Base-by-base conservation (phyloP, 2,329 filamentous ascomycete species). In the Colletotrichum graminicola region DNA sequence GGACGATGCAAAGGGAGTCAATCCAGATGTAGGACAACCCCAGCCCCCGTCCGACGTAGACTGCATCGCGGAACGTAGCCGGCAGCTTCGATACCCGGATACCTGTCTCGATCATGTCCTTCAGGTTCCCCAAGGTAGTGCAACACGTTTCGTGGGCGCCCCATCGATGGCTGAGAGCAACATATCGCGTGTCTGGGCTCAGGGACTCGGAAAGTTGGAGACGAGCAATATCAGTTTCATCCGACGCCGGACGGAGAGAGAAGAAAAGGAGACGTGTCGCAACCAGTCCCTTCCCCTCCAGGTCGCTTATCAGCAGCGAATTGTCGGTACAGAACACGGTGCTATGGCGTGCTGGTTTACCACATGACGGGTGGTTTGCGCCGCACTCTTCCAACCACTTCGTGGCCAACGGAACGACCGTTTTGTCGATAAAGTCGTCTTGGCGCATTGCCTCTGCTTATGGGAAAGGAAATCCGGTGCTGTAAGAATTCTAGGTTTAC, bases 91-190 rank as follows among this genome's bases (percentile, higher is more conserved):
- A 41, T 5, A 47, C 51, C 18, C 6, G 10, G 5, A 66, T 29
- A 1, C 63, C 55, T 5, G 23, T 36, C 41, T 61, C 34, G 10
- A 51, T 56, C 55, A 66, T 51, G 2, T 43, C 2, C n/a, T 5
- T 16, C 23, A 66, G 45, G 11, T 36, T 61, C 11, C 18, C n/a
- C 1, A 7, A 32, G n/a, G 14, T 26, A 0, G 63, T 60, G 23
- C 56, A 51, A 43, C 41, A 66, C 1, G 41, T 61, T 23, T 66
- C 63, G 14, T 41, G 18, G n/a, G 21, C 0, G 5, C 63, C 63
- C 63, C 63, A 61, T 43, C 55, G 41, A 26, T 66, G 55, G 51
- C 63, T 66, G 11, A 66, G 55, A 26, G 55, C 63, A 43, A 23
- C 1, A 21, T 66, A 66, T 18, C 26, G 32, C 43, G 63, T 66